A percentile compares a stretch with the other conserved stretches of the same genome.
Conservation (phyloP, 2,329 filamentous ascomycete species). For the Calonectria pauciramosa region DNA sequence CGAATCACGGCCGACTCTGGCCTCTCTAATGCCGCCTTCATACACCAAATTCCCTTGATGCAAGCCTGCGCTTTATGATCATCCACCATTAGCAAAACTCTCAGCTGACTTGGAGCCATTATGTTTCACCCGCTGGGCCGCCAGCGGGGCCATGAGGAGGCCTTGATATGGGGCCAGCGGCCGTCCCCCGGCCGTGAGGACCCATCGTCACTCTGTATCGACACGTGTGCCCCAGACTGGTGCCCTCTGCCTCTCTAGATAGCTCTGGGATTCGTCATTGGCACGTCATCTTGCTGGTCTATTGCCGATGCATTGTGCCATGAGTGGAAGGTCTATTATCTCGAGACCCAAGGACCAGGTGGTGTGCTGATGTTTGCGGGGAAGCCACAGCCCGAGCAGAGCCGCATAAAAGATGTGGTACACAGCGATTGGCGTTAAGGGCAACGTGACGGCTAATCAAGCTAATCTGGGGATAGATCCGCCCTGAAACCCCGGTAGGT, state of each 20-base stretch:
- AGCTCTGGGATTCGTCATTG: constrained; percentile 37
- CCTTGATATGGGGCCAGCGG: constrained; percentile 24
- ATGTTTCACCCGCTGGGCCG: constrained; percentile 29
- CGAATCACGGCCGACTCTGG: constrained; percentile 27
- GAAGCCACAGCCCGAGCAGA: constrained; percentile 34
- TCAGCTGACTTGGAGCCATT: constrained; percentile 30
- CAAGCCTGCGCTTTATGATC: constrained; percentile 42
- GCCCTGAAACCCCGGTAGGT: constrained; percentile 24
- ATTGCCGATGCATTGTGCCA: constrained; percentile 24
- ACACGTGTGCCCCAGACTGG: constrained; percentile 40
- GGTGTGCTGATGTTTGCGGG: constrained; percentile 35
- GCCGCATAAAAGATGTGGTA: constrained; percentile 46
- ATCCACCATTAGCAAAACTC: constrained; percentile 16
- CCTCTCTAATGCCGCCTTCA: constrained; percentile 28
- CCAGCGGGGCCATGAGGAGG: constrained; percentile 33
- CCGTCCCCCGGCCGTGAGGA: constrained; percentile 24
- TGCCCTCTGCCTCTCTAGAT: constrained; percentile 26
- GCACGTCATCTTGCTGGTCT: constrained; percentile 31
- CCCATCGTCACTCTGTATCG: constrained; percentile 25
- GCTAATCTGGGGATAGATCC: constrained; percentile 25
- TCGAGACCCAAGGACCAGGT: constrained; percentile 26
- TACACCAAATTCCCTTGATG: constrained; percentile 36
- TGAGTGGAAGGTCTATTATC: constrained; percentile 25
- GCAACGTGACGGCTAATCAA: constrained; percentile 32
- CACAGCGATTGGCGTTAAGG: constrained; percentile 44